Evolutionary conservation across 805 yeast genomes (phyloP).

Genomic region (Candida quercuum): DNA sequence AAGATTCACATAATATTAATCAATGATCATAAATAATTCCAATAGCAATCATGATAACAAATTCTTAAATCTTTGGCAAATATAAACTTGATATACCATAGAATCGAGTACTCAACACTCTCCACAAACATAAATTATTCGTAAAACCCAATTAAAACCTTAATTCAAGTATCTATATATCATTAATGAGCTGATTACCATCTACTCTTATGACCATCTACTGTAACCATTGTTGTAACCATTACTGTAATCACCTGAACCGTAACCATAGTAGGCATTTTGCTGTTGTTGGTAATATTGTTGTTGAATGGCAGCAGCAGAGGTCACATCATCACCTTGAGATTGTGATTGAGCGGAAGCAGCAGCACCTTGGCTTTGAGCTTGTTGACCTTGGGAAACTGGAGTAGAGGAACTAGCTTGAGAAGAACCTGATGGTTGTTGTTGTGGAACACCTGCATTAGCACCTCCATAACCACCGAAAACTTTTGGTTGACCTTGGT

Average conservation of each 20-base stretch:
- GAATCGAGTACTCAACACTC: too few relatives aligned
- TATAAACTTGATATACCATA: too few relatives aligned
- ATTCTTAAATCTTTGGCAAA: too few relatives aligned
- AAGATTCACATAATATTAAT: too few relatives aligned
- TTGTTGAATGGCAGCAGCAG: constrained; percentile 22
- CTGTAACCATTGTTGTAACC: constrained; percentile 10
- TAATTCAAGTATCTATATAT: too few relatives aligned
- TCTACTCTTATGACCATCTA: constrained; percentile 8
- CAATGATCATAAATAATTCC: too few relatives aligned
- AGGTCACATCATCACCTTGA: constrained; percentile 13
- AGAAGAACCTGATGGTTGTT: not conserved
- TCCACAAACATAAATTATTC: too few relatives aligned
- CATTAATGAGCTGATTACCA: not conserved
- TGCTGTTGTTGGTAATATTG: constrained; percentile 21
- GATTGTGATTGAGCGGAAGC: constrained; percentile 7
- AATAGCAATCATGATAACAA: too few relatives aligned
- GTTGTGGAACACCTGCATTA: constrained; percentile 6
- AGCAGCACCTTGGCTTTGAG: constrained; percentile 4
- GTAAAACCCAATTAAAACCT: too few relatives aligned
- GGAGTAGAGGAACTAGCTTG: constrained; percentile 2
- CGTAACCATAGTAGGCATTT: constrained; percentile 16
- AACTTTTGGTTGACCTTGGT: constrained; percentile 17
- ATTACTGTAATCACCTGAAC: constrained; percentile 12
- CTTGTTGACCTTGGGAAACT: constrained; percentile 7
- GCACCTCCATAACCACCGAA: constrained; percentile 10